These are phyloP conservation scores for Calocybe cyanea DNA, from an alignment of 768 basidiomycete species.

Conservation along the genomic window DNA sequence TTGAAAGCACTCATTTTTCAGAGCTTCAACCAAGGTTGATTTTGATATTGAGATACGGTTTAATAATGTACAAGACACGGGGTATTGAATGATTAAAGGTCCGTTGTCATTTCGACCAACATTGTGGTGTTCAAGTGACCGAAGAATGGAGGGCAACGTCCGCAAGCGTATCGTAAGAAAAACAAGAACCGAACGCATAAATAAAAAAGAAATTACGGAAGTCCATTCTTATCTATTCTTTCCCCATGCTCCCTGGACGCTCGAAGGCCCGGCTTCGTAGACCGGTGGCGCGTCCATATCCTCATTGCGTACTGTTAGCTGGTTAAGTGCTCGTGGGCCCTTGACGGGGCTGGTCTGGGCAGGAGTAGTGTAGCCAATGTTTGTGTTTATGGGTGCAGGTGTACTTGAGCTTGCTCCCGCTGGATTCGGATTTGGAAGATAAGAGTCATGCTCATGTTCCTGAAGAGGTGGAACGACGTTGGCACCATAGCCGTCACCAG, in stretches of 20 bases:
- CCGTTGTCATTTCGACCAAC: too few species aligned
- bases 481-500: slow-evolving; percentile 25
- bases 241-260: slow-evolving; percentile 52
- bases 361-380: slow-evolving; percentile 18
- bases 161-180: slow-evolving; percentile 4
- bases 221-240: slow-evolving; percentile 25
- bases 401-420: slow-evolving; percentile 14
- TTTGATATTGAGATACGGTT: background rate
- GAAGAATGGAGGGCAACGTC: background rate
- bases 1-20: too few species aligned
- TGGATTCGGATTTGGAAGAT: background rate
- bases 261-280: slow-evolving; percentile 55
- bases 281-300: slow-evolving; percentile 63
- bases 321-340: slow-evolving; percentile 37
- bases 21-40: background rate
- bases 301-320: slow-evolving; percentile 20
- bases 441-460: slow-evolving; percentile 23
- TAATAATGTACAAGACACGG: background rate
- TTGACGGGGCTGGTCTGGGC: slow-evolving; percentile 35
- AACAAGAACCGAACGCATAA: background rate
- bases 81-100: too few species aligned
- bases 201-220: background rate
- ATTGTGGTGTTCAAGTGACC: too few species aligned
- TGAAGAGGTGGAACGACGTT: slow-evolving; percentile 36
- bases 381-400: slow-evolving; percentile 38